Percentiles rank a stretch among this genome's conserved stretches.
Evolutionary conservation across 768 basidiomycete genomes (phyloP).

Genomic region (Mycena chlorophos): DNA sequence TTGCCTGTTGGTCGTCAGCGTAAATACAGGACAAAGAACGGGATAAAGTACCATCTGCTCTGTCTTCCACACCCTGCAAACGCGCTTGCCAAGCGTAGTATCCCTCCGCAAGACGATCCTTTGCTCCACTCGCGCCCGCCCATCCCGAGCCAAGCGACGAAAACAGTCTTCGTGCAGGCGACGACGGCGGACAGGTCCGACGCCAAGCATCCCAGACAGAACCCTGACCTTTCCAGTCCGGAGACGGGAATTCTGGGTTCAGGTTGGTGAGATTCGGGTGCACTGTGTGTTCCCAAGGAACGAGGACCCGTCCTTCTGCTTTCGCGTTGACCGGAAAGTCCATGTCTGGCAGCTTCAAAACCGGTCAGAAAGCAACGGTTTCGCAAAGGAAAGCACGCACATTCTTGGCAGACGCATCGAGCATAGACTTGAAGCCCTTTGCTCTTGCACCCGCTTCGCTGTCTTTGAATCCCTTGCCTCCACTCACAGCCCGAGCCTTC

Average conservation of each 20-base stretch:
- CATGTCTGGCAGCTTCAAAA: constrained; percentile 83
- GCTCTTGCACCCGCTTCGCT: constrained; percentile 77
- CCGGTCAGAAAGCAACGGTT: constrained; percentile 8
- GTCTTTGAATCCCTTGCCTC: constrained; percentile 61
- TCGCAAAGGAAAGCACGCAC: constrained; percentile 37
- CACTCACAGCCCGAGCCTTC: constrained; percentile 54
- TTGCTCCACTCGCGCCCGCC: constrained; percentile 14
- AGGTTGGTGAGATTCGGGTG: constrained; percentile 68
- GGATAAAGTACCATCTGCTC: no score
- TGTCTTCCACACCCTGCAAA: no score
- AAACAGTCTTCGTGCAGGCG: constrained; percentile 81
- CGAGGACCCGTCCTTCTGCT: constrained; percentile 90
- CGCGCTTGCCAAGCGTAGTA: constrained; percentile 22
- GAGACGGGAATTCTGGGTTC: constrained; percentile 20
- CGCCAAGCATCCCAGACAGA: constrained; percentile 94
- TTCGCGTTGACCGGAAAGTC: constrained; percentile 92
- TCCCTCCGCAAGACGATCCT: constrained; percentile 9
- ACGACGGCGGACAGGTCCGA: constrained; percentile 80
- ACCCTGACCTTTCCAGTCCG: constrained; percentile 85
- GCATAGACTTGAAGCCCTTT: constrained; percentile 72
- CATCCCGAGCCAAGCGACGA: constrained; percentile 65
- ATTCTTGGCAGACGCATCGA: constrained; percentile 64
- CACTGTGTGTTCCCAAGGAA: constrained; percentile 85
- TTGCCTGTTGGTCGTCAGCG: no score
- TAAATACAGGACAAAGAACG: not conserved